Percentiles rank a stretch among this genome's conserved stretches.
These are phyloP conservation scores for Metarhizium album DNA, from an alignment of 2,329 filamentous ascomycete genomes.

Conservation along the genomic window DNA sequence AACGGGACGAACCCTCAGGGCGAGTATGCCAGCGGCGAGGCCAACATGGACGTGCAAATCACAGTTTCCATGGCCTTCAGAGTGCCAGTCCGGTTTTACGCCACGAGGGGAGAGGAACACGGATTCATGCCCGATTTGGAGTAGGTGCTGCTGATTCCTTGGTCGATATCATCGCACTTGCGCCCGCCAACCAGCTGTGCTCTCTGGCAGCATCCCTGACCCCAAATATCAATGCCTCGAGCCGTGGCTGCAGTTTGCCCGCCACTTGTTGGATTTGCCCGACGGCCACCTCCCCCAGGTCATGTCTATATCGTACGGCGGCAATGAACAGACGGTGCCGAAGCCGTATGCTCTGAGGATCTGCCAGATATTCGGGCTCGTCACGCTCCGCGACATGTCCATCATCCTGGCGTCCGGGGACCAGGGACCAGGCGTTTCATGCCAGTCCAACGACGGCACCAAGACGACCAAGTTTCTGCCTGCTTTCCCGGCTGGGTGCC, in stretches of 20 bases:
- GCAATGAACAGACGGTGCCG: slow-evolving; percentile 55
- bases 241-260: slow-evolving; percentile 54
- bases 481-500: slow-evolving; percentile 32
- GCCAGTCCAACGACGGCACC: slow-evolving; percentile 26
- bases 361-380: slow-evolving; percentile 49
- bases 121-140: slow-evolving; percentile 24
- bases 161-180: neutral
- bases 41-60: slow-evolving; percentile 28
- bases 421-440: slow-evolving; percentile 24
- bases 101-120: slow-evolving; percentile 21
- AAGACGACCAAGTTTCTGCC: slow-evolving; percentile 23
- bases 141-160: slow-evolving; percentile 14
- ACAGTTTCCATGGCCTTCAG: slow-evolving; percentile 22
- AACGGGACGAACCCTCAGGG: slow-evolving; percentile 41
- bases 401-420: slow-evolving; percentile 58
- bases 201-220: slow-evolving; percentile 11
- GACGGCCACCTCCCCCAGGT: slow-evolving; percentile 49
- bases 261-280: slow-evolving; percentile 44
- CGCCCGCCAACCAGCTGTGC: too few relatives aligned
- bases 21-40: slow-evolving; percentile 19
- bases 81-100: slow-evolving; percentile 23
- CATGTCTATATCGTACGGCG: slow-evolving; percentile 60
- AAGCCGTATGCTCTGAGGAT: slow-evolving; percentile 40
- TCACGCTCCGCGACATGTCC: slow-evolving; percentile 55
- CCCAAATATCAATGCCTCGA: slow-evolving; percentile 40